Conservation (phyloP, 331 rosid genomes). For the Cydonia oblonga region DNA sequence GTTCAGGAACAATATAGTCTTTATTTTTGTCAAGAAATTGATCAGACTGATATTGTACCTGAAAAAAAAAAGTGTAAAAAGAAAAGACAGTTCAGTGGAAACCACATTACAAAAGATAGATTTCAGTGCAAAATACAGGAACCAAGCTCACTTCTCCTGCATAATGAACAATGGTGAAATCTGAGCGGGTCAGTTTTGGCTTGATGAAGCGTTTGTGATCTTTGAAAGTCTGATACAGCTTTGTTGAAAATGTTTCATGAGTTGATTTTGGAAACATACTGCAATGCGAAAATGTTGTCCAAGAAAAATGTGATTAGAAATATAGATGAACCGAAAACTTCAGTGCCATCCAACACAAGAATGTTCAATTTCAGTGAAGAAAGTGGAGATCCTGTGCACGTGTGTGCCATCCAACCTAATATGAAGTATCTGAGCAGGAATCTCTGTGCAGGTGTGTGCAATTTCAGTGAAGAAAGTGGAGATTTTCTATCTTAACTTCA, state of each 20-base stretch:
- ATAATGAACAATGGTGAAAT: conserved; percentile 73
- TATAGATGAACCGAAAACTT: not conserved
- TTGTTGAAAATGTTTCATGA: conserved; percentile 73
- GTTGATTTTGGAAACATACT: conserved; percentile 95
- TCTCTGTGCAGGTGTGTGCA: not conserved
- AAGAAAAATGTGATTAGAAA: not conserved
- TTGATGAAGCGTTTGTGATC: conserved; percentile 76
- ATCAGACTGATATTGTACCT: conserved; percentile 88
- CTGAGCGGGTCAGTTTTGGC: conserved; percentile 84
- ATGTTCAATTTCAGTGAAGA: too few relatives aligned
- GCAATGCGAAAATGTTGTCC: conserved; percentile 16
- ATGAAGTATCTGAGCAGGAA: not conserved
- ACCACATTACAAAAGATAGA: not conserved
- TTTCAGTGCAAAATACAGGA: conserved; percentile 9
- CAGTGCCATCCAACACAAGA: too few relatives aligned
- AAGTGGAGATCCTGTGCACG: too few relatives aligned
- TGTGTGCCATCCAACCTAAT: not conserved
- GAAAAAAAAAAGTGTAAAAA: conserved; percentile 26
- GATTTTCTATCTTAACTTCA: not conserved
- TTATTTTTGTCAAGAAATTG: conserved; percentile 86
- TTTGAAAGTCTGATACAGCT: conserved; percentile 86
- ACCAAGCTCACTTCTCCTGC: conserved; percentile 77
- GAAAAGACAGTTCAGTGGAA: conserved; percentile 13
- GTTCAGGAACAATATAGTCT: conserved; percentile 84
- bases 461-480: not conserved